phyloP scores from a whole-genome alignment of 2,329 filamentous ascomycete genomes.

The Diaporthe sp. region DNA sequence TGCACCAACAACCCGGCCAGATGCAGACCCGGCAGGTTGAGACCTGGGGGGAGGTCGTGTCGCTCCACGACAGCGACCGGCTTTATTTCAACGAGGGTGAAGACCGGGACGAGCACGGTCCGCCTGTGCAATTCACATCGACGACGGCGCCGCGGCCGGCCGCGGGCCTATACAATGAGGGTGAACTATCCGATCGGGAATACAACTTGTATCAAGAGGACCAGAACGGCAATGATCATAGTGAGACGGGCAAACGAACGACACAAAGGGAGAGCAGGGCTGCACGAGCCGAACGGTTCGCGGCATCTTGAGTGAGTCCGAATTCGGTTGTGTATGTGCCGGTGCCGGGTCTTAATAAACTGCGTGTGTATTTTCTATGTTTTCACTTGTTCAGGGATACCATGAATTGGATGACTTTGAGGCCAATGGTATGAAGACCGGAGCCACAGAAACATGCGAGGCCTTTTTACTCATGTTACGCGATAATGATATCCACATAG shows the following conservation, averaged over 20 bases:
- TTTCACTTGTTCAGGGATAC: too few relatives aligned
- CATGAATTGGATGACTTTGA: neutral
- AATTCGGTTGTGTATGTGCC: too few relatives aligned
- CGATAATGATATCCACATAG: neutral
- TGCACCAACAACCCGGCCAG: conserved; percentile 39
- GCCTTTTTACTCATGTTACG: neutral
- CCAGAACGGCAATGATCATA: conserved; percentile 17
- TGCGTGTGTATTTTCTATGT: neutral
- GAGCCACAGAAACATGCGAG: neutral
- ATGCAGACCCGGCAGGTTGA: conserved; percentile 39
- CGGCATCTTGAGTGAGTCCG: conserved; percentile 1
- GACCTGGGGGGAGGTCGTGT: conserved; percentile 42
- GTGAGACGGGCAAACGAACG: conserved; percentile 27
- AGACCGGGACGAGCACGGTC: conserved; percentile 34
- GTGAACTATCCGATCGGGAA: conserved; percentile 35
- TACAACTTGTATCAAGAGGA: conserved; percentile 40
- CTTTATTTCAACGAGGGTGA: conserved; percentile 43
- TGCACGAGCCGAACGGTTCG: conserved; percentile 39
- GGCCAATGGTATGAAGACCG: neutral
- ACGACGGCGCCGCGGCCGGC: conserved; percentile 43
- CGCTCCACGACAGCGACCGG: conserved; percentile 40
- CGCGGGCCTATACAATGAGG: conserved; percentile 40
- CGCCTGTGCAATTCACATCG: conserved; percentile 36
- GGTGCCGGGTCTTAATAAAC: neutral
- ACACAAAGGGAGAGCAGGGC: conserved; percentile 40